Percentiles rank a stretch among this genome's conserved stretches.
phyloP scores from a whole-genome alignment of 352 stramenopile genomes.

The Phytophthora europaea region DNA sequence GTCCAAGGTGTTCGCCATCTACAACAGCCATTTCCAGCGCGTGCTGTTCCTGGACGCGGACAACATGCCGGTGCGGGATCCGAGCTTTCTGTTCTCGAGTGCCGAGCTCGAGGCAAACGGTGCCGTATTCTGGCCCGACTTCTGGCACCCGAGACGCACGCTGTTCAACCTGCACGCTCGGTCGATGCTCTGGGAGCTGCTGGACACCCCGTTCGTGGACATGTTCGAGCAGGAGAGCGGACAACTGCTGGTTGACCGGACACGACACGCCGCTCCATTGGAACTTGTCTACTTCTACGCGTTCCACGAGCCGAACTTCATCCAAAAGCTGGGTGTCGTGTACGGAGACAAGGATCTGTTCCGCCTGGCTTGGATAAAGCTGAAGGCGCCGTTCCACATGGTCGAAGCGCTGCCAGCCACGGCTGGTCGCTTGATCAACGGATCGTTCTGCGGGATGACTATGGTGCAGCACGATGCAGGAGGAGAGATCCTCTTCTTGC shows the following conservation, averaged over 20 bases:
- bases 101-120: constrained; percentile 45
- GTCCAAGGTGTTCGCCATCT: constrained; percentile 61
- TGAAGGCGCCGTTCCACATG: constrained; percentile 55
- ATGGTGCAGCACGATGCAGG: constrained; percentile 57
- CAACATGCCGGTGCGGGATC: constrained; percentile 58
- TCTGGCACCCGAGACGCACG: constrained; percentile 62
- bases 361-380: constrained; percentile 63
- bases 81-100: constrained; percentile 55
- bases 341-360: constrained; percentile 73
- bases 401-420: constrained; percentile 45
- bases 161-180: constrained; percentile 67
- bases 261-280: constrained; percentile 41
- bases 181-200: constrained; percentile 63
- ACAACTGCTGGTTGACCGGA: constrained; percentile 58
- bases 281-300: constrained; percentile 56
- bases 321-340: constrained; percentile 45
- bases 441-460: constrained; percentile 58
- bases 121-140: constrained; percentile 78
- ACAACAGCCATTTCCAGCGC: constrained; percentile 54
- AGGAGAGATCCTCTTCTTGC: constrained; percentile 52
- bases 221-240: constrained; percentile 79
- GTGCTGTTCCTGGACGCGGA: constrained; percentile 68
- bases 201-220: constrained; percentile 52
- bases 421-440: constrained; percentile 42
- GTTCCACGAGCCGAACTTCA: constrained; percentile 43